phyloP scores from a whole-genome alignment of 495 filamentous ascomycete genomes.

The Neurospora sp. region DNA sequence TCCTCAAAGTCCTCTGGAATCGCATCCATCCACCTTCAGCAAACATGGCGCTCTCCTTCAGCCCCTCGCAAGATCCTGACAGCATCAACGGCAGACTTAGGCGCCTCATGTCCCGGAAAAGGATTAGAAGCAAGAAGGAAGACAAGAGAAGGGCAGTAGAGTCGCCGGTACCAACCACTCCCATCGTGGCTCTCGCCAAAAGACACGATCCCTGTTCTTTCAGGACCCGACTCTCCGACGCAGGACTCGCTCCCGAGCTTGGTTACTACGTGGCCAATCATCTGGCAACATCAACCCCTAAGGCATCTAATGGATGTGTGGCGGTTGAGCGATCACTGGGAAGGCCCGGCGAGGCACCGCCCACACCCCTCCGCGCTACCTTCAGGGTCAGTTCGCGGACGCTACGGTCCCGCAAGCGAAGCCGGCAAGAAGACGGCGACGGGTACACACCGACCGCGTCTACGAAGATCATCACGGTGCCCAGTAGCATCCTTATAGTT shows the following conservation, averaged over 20 bases:
- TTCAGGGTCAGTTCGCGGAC: background rate
- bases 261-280: background rate
- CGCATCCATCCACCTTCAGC: background rate
- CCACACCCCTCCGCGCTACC: background rate
- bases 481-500: background rate
- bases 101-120: background rate
- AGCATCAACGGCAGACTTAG: background rate
- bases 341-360: background rate
- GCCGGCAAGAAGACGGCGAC: background rate
- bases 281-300: background rate
- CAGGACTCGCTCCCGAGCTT: background rate
- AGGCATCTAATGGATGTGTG: constrained; percentile 9
- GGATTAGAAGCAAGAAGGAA: background rate
- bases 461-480: background rate
- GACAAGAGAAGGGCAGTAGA: background rate
- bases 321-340: constrained; percentile 6
- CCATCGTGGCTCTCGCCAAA: background rate
- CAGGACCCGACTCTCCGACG: constrained; percentile 9
- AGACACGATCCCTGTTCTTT: constrained; percentile 7
- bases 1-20: background rate
- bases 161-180: background rate
- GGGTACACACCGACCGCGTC: background rate
- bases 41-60: background rate
- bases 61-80: background rate
- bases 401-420: background rate